A percentile compares a stretch with the other conserved stretches of the same genome.
phyloP scores from a whole-genome alignment of 305 asterid species.

The Striga hermonthica region DNA sequence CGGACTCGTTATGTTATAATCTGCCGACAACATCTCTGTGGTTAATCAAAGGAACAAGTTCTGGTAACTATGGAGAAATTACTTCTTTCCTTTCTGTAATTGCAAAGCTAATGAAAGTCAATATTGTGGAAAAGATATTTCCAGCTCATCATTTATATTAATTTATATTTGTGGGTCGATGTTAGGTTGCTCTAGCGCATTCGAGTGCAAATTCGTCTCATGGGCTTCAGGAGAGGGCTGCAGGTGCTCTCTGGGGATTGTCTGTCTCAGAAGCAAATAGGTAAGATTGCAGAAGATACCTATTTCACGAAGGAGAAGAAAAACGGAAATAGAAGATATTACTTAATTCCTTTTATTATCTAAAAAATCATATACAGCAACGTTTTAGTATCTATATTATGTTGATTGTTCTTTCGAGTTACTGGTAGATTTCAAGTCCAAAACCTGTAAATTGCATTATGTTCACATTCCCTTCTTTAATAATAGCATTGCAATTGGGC shows the following conservation, averaged over 20 bases:
- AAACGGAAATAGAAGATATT: too few species aligned
- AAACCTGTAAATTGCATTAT: neutral
- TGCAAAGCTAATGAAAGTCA: too few species aligned
- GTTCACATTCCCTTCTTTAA: constrained; percentile 23
- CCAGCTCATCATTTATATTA: constrained; percentile 2
- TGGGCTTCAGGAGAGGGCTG: constrained; percentile 97
- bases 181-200: constrained; percentile 62
- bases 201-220: constrained; percentile 76
- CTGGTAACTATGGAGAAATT: too few species aligned
- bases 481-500: constrained; percentile 71
- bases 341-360: too few species aligned
- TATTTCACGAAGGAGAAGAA: too few species aligned
- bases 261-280: constrained; percentile 96
- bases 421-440: neutral
- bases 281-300: constrained; percentile 30
- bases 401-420: neutral
- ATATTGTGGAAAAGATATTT: constrained; percentile 5
- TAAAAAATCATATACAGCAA: neutral
- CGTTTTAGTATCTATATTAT: neutral
- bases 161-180: constrained; percentile 12
- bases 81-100: too few species aligned
- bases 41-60: too few species aligned
- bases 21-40: too few species aligned
- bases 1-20: too few species aligned
- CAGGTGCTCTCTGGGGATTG: constrained; percentile 99